Percentiles rank a stretch among this genome's conserved stretches.
Conservation (phyloP, 2,329 filamentous ascomycete genomes). For the Pestalotiopsis sp. region DNA sequence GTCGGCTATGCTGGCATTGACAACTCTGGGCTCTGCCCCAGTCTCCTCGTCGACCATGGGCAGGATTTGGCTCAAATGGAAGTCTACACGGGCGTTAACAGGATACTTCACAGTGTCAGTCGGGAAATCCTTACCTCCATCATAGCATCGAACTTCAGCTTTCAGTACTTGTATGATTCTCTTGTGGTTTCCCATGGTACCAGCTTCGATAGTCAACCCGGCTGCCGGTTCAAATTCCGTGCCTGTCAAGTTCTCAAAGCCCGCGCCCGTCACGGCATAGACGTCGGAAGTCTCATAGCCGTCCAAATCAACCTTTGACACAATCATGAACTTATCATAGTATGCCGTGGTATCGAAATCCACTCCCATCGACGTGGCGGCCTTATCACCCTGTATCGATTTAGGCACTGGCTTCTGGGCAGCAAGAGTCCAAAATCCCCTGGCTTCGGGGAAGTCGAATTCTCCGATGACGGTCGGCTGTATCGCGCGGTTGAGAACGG, state of each 20-base stretch:
- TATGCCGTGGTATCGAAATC: constrained; percentile 63
- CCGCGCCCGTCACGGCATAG: constrained; percentile 72
- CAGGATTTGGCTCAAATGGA: constrained; percentile 87
- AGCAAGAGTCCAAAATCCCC: constrained; percentile 80
- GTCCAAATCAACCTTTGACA: constrained; percentile 70
- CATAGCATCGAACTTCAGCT: constrained; percentile 87
- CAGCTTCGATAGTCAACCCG: constrained; percentile 83
- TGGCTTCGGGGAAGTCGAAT: constrained; percentile 72
- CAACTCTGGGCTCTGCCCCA: constrained; percentile 75
- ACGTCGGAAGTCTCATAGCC: constrained; percentile 79
- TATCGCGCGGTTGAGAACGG: constrained; percentile 77
- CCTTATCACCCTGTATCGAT: constrained; percentile 54
- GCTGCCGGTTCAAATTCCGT: constrained; percentile 92
- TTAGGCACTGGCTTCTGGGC: constrained; percentile 70
- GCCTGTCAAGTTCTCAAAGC: constrained; percentile 74
- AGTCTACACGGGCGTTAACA: constrained; percentile 54
- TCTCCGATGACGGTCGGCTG: constrained; percentile 72
- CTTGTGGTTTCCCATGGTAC: constrained; percentile 77
- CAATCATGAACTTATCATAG: constrained; percentile 81
- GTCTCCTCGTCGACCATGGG: constrained; percentile 92
- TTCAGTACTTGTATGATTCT: constrained; percentile 86
- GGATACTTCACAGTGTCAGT: constrained; percentile 13
- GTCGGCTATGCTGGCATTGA: constrained; percentile 83
- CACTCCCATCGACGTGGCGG: constrained; percentile 49
- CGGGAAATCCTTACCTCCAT: constrained; percentile 67